These are phyloP conservation scores for Lenzites betulinus DNA, from an alignment of 768 basidiomycete genomes.

Conservation along the genomic window DNA sequence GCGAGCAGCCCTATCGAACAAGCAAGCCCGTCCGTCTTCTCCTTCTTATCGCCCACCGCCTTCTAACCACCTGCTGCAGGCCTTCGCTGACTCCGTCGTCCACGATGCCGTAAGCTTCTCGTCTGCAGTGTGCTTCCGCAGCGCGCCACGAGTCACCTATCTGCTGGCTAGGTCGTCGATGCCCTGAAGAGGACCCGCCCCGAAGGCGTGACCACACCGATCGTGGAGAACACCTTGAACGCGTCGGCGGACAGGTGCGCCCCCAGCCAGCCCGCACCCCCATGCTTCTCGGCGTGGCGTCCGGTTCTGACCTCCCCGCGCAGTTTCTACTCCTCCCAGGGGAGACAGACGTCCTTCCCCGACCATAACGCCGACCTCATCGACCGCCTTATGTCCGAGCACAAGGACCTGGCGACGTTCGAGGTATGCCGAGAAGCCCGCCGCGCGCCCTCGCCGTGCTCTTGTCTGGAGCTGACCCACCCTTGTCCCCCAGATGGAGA, in stretches of 20 bases:
- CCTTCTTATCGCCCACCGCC: conserved; percentile 7
- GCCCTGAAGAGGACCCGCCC: conserved; percentile 50
- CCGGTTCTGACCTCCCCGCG: conserved; percentile 9
- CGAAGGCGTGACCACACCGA: conserved; percentile 32
- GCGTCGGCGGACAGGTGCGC: conserved; percentile 80
- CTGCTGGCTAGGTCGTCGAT: conserved; percentile 44
- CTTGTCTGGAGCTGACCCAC: conserved; percentile 3
- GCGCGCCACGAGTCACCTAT: conserved; percentile 8
- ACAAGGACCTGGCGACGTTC: conserved; percentile 60
- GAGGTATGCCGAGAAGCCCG: conserved; percentile 49
- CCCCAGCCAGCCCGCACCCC: not conserved
- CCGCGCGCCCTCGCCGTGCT: conserved; percentile 1
- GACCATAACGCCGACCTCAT: conserved; percentile 72
- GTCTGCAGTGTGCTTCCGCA: conserved; percentile 7
- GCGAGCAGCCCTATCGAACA: conserved; percentile 60
- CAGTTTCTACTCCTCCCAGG: conserved; percentile 88
- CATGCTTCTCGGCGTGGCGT: conserved; percentile 9
- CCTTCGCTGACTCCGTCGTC: conserved; percentile 58
- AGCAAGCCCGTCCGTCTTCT: conserved; percentile 57
- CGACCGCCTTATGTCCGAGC: conserved; percentile 49
- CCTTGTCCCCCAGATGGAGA: conserved; percentile 66
- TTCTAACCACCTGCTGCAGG: conserved; percentile 40
- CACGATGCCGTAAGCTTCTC: conserved; percentile 47
- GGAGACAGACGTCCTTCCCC: conserved; percentile 77
- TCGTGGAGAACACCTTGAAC: conserved; percentile 54